Conservation (phyloP, 179 eudicot genomes). For the Gypsophila paniculata region DNA sequence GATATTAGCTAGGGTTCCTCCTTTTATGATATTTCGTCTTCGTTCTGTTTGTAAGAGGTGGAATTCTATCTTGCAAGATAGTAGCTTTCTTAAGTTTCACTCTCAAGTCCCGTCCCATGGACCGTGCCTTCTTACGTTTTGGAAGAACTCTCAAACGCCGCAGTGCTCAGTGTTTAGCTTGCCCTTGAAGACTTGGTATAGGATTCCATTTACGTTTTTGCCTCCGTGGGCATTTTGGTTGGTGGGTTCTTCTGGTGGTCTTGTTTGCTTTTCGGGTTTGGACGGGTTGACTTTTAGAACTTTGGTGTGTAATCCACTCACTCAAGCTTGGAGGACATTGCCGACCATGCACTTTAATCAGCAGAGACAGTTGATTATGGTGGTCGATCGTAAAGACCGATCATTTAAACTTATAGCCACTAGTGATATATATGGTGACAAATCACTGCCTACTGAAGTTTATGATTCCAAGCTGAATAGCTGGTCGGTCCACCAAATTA, state of each 20-base stretch:
- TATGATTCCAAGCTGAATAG: conserved; percentile 71
- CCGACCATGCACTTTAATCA: conserved; percentile 86
- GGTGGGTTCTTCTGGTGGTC: conserved; percentile 93
- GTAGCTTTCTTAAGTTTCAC: conserved; percentile 72
- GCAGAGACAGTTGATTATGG: conserved; percentile 84
- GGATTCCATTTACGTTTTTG: conserved; percentile 73
- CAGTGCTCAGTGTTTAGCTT: conserved; percentile 90
- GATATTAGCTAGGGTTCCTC: conserved; percentile 91
- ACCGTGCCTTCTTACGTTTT: conserved; percentile 84
- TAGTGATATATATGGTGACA: conserved; percentile 80
- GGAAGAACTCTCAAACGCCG: conserved; percentile 77
- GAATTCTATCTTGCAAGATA: conserved; percentile 83
- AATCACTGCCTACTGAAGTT: conserved; percentile 81
- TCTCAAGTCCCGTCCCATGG: conserved; percentile 96
- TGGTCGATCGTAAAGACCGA: conserved; percentile 62
- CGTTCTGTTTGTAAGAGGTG: conserved; percentile 92
- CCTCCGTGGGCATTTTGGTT: conserved; percentile 91
- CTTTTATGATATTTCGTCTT: conserved; percentile 86
- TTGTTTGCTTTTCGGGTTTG: conserved; percentile 80
- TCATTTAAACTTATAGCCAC: conserved; percentile 85
- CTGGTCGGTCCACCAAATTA: conserved; percentile 80
- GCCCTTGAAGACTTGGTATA: conserved; percentile 86
- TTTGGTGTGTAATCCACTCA: conserved; percentile 80
- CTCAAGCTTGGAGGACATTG: conserved; percentile 76
- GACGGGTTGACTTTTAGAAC: conserved; percentile 67